Conservation (phyloP, 371 early-diverging fungal species). For the Mortierella sp. region DNA sequence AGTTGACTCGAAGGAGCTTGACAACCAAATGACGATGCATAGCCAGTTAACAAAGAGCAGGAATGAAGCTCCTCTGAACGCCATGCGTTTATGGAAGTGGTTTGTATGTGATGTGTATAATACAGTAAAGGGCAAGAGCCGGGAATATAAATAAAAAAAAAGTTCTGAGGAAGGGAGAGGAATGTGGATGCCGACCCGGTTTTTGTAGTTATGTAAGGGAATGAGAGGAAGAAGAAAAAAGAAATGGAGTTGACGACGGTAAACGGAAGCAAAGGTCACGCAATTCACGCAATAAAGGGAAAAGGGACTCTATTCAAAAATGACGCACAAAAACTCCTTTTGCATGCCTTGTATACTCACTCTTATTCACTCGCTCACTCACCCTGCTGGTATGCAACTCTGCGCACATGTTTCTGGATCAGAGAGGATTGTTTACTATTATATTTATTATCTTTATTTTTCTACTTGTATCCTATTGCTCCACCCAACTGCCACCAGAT, state of each 20-base stretch:
- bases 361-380: neutral
- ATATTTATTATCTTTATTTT: neutral
- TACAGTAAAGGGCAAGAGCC: no score
- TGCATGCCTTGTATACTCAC: neutral
- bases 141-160: neutral
- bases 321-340: neutral
- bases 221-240: neutral
- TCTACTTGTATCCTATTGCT: no score
- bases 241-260: neutral
- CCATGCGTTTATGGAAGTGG: slow-evolving; percentile 10
- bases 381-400: neutral
- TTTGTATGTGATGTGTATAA: no score
- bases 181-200: neutral
- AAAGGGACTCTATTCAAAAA: neutral
- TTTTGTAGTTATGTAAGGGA: neutral
- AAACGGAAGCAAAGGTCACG: neutral
- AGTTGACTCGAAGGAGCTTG: slow-evolving; percentile 35
- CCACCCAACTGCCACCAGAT: no score
- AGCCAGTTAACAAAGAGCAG: slow-evolving; percentile 45
- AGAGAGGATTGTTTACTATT: neutral
- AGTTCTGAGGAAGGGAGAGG: neutral
- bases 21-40: slow-evolving; percentile 34
- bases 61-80: slow-evolving; percentile 50
- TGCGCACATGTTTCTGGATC: neutral
- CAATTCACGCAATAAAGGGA: neutral